Evolutionary conservation across 768 basidiomycete genomes (phyloP), one percentile per base, ranked within the genome.

Genomic region (Lactarius trivialis): DNA sequence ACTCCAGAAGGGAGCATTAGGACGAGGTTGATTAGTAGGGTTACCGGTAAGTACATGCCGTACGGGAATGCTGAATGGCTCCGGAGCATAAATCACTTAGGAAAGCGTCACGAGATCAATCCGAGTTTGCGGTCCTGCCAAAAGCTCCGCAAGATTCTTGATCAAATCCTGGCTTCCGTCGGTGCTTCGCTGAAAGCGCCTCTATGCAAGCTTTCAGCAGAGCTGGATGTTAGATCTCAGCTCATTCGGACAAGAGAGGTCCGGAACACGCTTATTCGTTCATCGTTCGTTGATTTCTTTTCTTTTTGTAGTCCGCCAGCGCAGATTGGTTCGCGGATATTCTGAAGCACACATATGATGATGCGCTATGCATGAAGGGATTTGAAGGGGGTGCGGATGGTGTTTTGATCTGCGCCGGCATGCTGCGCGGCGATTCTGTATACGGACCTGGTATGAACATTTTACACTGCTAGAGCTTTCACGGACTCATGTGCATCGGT

Each of bases 291-390:
- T 43, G 34, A 21, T 4, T 32, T n/a, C 33, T 33, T 59, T 55
- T 21, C 3, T 17, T 2, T 59, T 51, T 33, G 4, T 64, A 91
- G 88, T 84, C 85, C 12, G 83, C 85, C 4, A 78, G 82, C 19
- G 83, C 81, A 17, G 89, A 96, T 69, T 93, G 90, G 88, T 84
- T 94, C 65, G 86, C 91, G 1, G 93, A 96, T 71, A 82, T 94
- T 37, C 71, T 92, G 45, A 76, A 88, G 65, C 89, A 93, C 72
- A 83, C 89, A 0, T 97, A 92, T 66, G 89, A 92, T 60, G 88
- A 88, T 59, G 79, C 81, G 0, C 75, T 86, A 30, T 80, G 78
- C 54, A 73, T 84, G 68, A 78, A 82, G 67, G 83, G 77, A 24
- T 77, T 65, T 26, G 17, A 77, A 56, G 82, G 79, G 12, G 90